A percentile compares a stretch with the other conserved stretches of the same genome.
Conservation (phyloP, 257 asterid genomes). For the Pogostemon cablin region DNA sequence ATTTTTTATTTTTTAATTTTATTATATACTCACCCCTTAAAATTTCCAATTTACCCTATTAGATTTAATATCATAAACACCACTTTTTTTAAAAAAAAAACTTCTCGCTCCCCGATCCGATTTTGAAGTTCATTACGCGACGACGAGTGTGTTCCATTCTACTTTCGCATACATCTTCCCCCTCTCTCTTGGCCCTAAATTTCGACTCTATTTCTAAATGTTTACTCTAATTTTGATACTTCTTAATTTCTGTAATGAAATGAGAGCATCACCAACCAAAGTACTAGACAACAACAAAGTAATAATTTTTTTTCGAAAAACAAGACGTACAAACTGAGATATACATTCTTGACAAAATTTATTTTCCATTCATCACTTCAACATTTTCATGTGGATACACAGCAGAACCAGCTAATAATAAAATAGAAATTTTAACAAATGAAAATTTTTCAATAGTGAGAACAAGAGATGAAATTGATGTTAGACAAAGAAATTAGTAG, state of each 20-base stretch:
- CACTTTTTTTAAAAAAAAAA: no score
- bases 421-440: constrained; percentile 15
- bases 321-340: background rate
- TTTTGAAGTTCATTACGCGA: no score
- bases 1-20: no score
- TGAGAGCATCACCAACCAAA: constrained; percentile 35
- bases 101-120: no score
- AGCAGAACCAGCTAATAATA: constrained; percentile 7
- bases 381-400: background rate
- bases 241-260: background rate
- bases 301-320: background rate
- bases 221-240: no score
- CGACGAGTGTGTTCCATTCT: no score
- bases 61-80: no score
- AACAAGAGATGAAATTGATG: constrained; percentile 5
- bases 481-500: background rate
- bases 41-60: no score
- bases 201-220: no score
- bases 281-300: constrained; percentile 29
- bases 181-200: no score
- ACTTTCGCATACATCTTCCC: no score
- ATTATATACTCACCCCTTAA: no score
- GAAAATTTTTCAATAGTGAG: background rate
- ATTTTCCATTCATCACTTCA: background rate
- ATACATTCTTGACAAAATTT: background rate